A percentile compares a stretch with the other conserved stretches of the same genome.
Conservation (phyloP, 2,329 filamentous ascomycete species). For the Colletotrichum sp. region DNA sequence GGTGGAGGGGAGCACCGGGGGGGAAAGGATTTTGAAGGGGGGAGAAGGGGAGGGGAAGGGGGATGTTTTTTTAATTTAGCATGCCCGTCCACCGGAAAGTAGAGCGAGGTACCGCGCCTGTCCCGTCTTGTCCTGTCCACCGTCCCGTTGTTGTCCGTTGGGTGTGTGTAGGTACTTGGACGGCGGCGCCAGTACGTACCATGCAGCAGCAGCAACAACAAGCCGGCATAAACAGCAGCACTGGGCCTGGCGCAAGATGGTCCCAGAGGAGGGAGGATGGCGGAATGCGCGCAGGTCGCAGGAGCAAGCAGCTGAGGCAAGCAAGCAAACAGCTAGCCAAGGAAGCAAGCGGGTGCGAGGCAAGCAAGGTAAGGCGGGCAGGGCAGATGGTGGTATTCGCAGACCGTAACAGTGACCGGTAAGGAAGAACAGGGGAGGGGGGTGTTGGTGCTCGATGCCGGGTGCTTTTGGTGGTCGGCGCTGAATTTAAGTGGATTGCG, state of each 20-base stretch:
- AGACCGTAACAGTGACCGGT: background rate
- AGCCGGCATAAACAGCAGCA: background rate
- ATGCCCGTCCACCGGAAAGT: background rate
- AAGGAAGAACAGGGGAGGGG: background rate
- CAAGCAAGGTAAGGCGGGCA: background rate
- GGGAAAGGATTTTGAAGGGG: background rate
- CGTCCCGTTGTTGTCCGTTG: background rate
- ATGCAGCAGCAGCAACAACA: background rate
- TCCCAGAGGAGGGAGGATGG: background rate
- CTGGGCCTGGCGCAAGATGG: background rate
- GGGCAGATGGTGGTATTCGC: background rate
- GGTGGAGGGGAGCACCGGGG: background rate
- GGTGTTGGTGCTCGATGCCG: background rate
- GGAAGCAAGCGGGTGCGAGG: background rate
- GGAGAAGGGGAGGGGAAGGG: background rate
- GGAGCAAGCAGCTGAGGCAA: background rate
- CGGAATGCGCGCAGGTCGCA: background rate
- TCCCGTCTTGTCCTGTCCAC: background rate
- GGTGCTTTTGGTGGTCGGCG: background rate
- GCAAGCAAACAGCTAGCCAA: background rate
- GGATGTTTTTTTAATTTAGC: conserved; percentile 1
- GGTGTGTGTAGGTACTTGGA: background rate
- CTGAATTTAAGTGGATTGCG: background rate
- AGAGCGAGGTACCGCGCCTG: background rate
- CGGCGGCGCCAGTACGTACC: background rate